Evolutionary conservation across 1,139 yeast species (phyloP).

Genomic region (Scheffersomyces insectosa): DNA sequence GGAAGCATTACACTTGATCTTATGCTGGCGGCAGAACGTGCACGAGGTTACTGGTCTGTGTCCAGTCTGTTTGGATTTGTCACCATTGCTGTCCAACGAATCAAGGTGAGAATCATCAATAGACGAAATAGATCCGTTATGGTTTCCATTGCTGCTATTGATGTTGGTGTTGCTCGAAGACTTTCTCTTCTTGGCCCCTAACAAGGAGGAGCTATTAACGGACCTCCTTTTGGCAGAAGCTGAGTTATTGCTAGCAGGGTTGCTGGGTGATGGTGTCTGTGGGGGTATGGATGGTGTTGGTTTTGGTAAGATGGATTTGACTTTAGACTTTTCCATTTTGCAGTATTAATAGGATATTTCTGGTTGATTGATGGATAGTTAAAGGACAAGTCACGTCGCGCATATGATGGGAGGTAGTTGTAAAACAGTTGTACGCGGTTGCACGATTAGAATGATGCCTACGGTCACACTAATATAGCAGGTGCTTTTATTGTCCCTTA

Average conservation of each 20-base stretch:
- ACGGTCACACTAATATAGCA: too few relatives aligned
- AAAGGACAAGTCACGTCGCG: too few relatives aligned
- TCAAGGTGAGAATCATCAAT: neutral
- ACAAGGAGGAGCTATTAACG: neutral
- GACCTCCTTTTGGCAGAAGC: constrained; percentile 1
- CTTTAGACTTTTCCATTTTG: constrained; percentile 38
- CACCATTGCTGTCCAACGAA: constrained; percentile 3
- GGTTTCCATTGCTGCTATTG: constrained; percentile 1
- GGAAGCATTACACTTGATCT: constrained; percentile 89
- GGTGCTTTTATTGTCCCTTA: too few relatives aligned
- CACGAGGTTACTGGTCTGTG: constrained; percentile 92
- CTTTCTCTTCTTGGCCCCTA: constrained; percentile 3
- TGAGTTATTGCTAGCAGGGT: neutral
- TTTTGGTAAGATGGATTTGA: constrained; percentile 39
- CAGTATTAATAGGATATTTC: constrained; percentile 1
- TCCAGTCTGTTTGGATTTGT: constrained; percentile 34
- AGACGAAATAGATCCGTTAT: neutral
- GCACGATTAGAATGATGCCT: too few relatives aligned
- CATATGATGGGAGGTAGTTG: too few relatives aligned
- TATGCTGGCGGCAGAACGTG: constrained; percentile 92
- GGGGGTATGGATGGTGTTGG: constrained; percentile 24
- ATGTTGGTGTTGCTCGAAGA: neutral
- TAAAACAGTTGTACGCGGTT: too few relatives aligned
- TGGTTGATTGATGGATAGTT: too few relatives aligned
- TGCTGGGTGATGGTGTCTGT: neutral